Evolutionary conservation across 257 asterid genomes (phyloP).

Genomic region (Jacaranda copaia): DNA sequence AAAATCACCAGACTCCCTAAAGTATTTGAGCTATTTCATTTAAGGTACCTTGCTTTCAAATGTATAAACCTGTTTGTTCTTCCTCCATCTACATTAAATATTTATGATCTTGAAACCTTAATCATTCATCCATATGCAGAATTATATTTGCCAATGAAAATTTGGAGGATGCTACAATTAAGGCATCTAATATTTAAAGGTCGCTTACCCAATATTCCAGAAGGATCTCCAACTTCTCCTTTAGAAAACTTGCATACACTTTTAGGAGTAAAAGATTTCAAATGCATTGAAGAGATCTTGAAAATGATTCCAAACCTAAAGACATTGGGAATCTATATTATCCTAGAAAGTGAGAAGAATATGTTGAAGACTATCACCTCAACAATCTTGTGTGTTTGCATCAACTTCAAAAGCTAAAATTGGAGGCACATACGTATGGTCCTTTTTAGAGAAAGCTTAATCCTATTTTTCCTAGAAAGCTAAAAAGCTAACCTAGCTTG

Average conservation of each 20-base stretch:
- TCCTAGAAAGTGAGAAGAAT: background rate
- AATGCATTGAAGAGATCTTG: background rate
- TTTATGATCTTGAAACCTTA: conserved; percentile 29
- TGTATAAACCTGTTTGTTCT: background rate
- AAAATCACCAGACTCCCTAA: background rate
- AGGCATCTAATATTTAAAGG: background rate
- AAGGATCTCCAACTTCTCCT: background rate
- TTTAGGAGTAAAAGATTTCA: background rate
- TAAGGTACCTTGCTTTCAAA: conserved; percentile 19
- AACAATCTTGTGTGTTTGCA: background rate
- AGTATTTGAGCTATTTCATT: background rate
- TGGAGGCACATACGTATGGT: background rate
- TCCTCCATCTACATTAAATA: background rate
- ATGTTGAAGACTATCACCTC: background rate
- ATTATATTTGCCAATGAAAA: background rate
- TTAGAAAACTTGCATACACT: background rate
- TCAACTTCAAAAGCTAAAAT: background rate
- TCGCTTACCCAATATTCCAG: background rate
- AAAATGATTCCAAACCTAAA: background rate
- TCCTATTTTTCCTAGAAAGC: background rate
- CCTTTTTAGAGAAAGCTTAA: background rate
- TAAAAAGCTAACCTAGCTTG: too few relatives aligned
- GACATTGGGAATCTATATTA: background rate
- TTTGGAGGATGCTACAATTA: conserved; percentile 19
- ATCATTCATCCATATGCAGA: background rate